Percentiles rank a stretch among this genome's conserved stretches.
Conservation (phyloP, 2,329 filamentous ascomycete genomes). For the Colletotrichum viniferum region DNA sequence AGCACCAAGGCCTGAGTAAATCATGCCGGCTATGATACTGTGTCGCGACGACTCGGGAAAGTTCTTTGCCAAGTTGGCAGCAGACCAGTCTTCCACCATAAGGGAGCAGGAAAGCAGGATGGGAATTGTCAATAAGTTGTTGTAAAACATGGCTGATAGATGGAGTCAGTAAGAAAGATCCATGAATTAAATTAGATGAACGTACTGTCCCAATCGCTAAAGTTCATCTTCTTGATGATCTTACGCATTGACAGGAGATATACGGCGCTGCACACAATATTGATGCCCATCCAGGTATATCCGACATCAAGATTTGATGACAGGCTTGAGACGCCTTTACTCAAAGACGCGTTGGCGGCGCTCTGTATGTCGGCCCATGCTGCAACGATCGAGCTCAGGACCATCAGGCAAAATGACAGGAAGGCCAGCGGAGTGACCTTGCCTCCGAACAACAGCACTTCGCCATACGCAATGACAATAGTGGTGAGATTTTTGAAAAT, state of each 20-base stretch:
- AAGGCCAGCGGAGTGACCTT: constrained; percentile 86
- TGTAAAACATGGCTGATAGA: constrained; percentile 94
- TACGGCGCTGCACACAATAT: constrained; percentile 91
- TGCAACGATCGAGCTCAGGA: constrained; percentile 90
- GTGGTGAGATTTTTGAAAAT: constrained; percentile 99
- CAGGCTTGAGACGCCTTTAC: constrained; percentile 60
- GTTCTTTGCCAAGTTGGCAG: constrained; percentile 81
- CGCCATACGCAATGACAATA: constrained; percentile 97
- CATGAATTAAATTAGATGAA: constrained; percentile 27
- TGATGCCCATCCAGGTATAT: constrained; percentile 97
- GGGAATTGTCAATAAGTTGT: constrained; percentile 96
- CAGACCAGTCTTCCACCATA: constrained; percentile 90
- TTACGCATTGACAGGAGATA: constrained; percentile 95
- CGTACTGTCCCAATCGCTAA: constrained; percentile 99
- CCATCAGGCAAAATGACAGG: constrained; percentile 96
- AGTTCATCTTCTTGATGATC: constrained; percentile 99
- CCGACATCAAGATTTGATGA: constrained; percentile 91
- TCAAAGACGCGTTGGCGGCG: constrained; percentile 62
- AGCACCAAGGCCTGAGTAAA: constrained; percentile 89
- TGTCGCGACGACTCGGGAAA: constrained; percentile 83
- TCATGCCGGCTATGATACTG: constrained; percentile 82
- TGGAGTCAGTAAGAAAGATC: constrained; percentile 30
- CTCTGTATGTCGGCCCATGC: constrained; percentile 97
- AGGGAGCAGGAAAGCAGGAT: constrained; percentile 84
- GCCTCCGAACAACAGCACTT: constrained; percentile 97